Evolutionary conservation across 495 filamentous ascomycete genomes (phyloP), one percentile per base, ranked within the genome.

Genomic region (Friedmanniomyces simplex): DNA sequence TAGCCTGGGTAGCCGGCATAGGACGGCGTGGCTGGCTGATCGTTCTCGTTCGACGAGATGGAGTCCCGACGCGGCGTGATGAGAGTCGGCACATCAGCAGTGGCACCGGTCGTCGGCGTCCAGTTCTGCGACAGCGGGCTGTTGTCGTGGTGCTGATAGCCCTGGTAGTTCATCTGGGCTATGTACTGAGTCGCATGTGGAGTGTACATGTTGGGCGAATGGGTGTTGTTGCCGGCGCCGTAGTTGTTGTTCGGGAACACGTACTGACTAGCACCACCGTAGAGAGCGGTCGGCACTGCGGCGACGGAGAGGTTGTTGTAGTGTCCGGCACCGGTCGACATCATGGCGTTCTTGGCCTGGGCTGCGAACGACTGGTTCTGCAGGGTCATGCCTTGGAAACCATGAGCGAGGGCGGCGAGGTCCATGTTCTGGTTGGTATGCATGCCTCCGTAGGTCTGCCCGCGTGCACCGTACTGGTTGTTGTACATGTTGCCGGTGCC

Each of bases 11-110:
- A 73, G 47, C 75, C 73, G 60, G 76, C 75, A 51, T 80, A 82
- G 61, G 61, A 63, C 72, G 85, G 42, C 73, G 87, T 52, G 74
- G 78, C 52, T 74, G 85, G 60, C 76, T 79, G 49, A 76, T 82
- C 74, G 39, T 87, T 70, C 61, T 78, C 85, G 45, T 78, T 85
- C 28, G 85, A 88, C 3, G 85, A 89, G 53, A 69, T 62, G 3
- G 71, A 73, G 54, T 73, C 70, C 21, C 72, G 70, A 28, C 70
- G 72, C 16, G 71, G 67, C 8, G 71, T 71, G 68, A 73, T 67
- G n/a, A 74, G 57, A 0, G 69, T 66, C n/a, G 72, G 72, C 54
- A 72, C 70, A 11, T 71, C 69, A n/a, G 59, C 62, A 18, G 68
- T 68, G 32, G 69, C 58, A 11, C 61, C 63, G 48, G 69, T 70